phyloP scores from a whole-genome alignment of 148 eudicot genomes.

The Chenopodium suecicum region DNA sequence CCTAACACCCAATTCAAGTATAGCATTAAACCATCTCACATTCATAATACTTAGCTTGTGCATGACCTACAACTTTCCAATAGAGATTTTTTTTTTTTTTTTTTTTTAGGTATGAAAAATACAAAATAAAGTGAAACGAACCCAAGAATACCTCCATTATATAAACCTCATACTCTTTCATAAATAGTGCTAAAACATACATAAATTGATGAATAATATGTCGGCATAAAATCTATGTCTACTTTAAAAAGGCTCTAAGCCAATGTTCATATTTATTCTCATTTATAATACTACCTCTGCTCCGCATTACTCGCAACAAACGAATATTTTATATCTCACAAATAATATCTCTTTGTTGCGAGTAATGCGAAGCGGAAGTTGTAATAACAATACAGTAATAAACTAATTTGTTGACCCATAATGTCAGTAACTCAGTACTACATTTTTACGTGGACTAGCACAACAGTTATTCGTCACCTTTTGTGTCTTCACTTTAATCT shows the following conservation, averaged over 20 bases:
- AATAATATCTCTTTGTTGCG: too few species aligned
- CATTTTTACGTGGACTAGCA: neutral
- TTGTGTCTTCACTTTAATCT: neutral
- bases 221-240: neutral
- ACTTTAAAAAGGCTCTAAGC: neutral
- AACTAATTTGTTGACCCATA: conserved; percentile 8
- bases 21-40: neutral
- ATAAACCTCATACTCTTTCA: too few species aligned
- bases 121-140: conserved; percentile 2
- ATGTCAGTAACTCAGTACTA: neutral
- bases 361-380: too few species aligned
- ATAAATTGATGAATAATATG: neutral
- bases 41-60: too few species aligned
- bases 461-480: neutral
- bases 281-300: neutral
- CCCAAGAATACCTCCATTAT: neutral
- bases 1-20: neutral
- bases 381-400: neutral
- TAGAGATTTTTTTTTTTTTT: neutral
- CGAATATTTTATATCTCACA: too few species aligned
- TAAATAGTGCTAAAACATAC: neutral
- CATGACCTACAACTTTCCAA: neutral
- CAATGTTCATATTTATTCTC: neutral
- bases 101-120: neutral
- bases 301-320: too few species aligned